phyloP scores from a whole-genome alignment of 2,329 filamentous ascomycete genomes.

The Westerdykella ornata region DNA sequence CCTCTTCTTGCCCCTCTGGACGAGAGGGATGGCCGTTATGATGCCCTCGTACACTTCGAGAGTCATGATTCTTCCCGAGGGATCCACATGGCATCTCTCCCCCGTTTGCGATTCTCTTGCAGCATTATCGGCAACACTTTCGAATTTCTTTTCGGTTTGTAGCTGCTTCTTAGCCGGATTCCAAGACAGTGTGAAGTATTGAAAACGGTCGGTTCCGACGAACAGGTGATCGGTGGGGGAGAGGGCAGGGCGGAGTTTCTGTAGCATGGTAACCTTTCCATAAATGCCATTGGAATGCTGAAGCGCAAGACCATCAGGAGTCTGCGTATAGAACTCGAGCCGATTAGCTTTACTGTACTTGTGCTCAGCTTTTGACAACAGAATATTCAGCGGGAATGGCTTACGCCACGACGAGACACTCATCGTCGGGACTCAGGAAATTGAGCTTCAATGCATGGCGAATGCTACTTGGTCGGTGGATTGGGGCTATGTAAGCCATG shows the following conservation, averaged over 20 bases:
- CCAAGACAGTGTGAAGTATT: slow-evolving; percentile 89
- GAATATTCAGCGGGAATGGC: slow-evolving; percentile 27
- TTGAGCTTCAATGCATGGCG: slow-evolving; percentile 78
- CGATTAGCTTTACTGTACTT: slow-evolving; percentile 65
- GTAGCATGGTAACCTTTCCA: slow-evolving; percentile 78
- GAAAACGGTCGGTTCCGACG: slow-evolving; percentile 79
- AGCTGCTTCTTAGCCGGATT: slow-evolving; percentile 52
- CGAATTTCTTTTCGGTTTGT: slow-evolving; percentile 52
- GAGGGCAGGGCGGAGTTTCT: slow-evolving; percentile 69
- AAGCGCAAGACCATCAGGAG: slow-evolving; percentile 54
- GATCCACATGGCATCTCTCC: slow-evolving; percentile 78
- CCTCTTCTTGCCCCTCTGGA: slow-evolving; percentile 49
- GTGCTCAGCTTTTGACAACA: slow-evolving; percentile 10
- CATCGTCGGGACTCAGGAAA: slow-evolving; percentile 65
- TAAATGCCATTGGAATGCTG: slow-evolving; percentile 67
- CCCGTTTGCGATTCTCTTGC: slow-evolving; percentile 71
- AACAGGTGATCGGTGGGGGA: slow-evolving; percentile 78
- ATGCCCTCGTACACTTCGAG: slow-evolving; percentile 64
- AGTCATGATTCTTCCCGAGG: slow-evolving; percentile 61
- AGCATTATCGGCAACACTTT: slow-evolving; percentile 55
- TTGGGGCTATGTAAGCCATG: slow-evolving; percentile 94
- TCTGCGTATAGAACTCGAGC: slow-evolving; percentile 72
- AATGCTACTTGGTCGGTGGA: slow-evolving; percentile 86
- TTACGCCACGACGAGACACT: slow-evolving; percentile 84
- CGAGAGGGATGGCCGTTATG: slow-evolving; percentile 57